phyloP scores from a whole-genome alignment of 768 basidiomycete species.

The Calocera viscosa region DNA sequence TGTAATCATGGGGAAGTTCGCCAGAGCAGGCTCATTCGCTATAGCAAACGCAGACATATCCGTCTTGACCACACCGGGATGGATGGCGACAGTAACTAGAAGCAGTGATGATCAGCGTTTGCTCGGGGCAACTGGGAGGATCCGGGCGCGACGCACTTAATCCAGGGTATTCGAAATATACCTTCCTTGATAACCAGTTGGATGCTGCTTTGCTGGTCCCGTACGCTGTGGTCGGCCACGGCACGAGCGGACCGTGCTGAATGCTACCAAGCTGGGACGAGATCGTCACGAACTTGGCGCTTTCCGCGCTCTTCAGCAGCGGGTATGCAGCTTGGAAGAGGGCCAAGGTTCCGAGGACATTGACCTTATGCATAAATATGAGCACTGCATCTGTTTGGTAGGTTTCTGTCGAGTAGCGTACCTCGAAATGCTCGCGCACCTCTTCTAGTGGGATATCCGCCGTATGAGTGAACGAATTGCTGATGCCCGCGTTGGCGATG shows the following conservation, averaged over 20 bases:
- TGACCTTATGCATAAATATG: too few relatives aligned
- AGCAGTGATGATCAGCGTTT: too few relatives aligned
- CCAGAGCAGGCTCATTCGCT: too few relatives aligned
- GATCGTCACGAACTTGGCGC: constrained; percentile 15
- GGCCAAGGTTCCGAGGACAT: constrained; percentile 17
- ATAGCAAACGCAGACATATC: too few relatives aligned
- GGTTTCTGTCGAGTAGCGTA: too few relatives aligned
- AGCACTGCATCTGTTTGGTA: too few relatives aligned
- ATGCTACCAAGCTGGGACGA: constrained; percentile 10
- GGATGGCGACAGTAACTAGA: too few relatives aligned
- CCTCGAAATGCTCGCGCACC: background rate
- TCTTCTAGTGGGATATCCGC: background rate
- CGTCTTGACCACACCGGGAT: too few relatives aligned
- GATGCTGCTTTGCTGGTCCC: constrained; percentile 15
- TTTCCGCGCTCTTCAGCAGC: constrained; percentile 8
- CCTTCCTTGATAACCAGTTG: constrained; percentile 12
- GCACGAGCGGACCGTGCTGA: background rate
- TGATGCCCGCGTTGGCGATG: constrained; percentile 21
- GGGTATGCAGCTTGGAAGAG: constrained; percentile 18
- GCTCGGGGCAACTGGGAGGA: too few relatives aligned
- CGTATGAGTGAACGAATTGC: background rate
- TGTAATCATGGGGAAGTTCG: too few relatives aligned
- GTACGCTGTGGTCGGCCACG: background rate
- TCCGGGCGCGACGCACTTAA: background rate
- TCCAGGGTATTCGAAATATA: constrained; percentile 6